These are phyloP conservation scores for Calonectria fujianensis DNA, from an alignment of 2,329 filamentous ascomycete species.

Conservation along the genomic window DNA sequence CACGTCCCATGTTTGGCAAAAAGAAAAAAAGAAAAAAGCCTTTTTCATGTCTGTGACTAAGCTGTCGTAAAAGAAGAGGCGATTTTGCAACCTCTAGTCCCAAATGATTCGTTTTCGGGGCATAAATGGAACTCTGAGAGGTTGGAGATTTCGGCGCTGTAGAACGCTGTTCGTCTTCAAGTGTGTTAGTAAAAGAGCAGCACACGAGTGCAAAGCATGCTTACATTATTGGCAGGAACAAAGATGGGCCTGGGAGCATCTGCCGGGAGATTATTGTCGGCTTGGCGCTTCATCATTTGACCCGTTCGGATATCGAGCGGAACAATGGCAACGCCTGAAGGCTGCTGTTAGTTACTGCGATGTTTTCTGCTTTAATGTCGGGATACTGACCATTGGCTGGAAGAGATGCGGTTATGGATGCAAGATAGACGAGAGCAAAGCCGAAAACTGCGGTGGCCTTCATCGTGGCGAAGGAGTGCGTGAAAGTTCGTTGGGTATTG, in stretches of 20 bases:
- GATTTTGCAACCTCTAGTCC: background rate
- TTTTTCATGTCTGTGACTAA: background rate
- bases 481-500: slow-evolving; percentile 15
- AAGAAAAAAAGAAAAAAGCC: no score
- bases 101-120: background rate
- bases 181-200: background rate
- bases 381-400: slow-evolving; percentile 43
- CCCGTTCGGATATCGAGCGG: background rate
- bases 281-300: background rate
- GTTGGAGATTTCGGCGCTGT: background rate
- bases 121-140: background rate
- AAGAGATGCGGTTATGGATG: slow-evolving; percentile 45
- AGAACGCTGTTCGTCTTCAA: background rate
- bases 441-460: slow-evolving; percentile 49
- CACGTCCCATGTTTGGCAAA: background rate
- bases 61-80: background rate
- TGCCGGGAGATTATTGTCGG: slow-evolving; percentile 6
- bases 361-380: background rate
- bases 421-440: slow-evolving; percentile 46
- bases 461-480: slow-evolving; percentile 45
- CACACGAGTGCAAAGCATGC: background rate
- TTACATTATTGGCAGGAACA: slow-evolving; percentile 23
- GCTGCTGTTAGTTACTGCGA: background rate
- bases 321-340: slow-evolving; percentile 1
- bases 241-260: slow-evolving; percentile 28